phyloP scores from a whole-genome alignment of 352 stramenopile species.

The Aphanomyces invadans region DNA sequence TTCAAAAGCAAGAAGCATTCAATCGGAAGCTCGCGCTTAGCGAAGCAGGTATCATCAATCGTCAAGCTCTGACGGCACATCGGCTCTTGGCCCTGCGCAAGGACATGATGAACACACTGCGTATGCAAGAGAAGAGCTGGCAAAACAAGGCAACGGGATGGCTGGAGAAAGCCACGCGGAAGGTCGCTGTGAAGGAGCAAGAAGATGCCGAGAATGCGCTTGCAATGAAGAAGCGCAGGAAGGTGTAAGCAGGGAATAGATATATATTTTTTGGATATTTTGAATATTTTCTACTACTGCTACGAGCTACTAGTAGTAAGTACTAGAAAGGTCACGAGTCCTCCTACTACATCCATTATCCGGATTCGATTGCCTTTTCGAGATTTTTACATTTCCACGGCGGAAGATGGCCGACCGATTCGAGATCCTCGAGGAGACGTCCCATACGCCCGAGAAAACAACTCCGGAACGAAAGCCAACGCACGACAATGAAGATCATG shows the following conservation, averaged over 20 bases:
- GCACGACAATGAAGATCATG: constrained; percentile 28
- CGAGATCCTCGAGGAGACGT: constrained; percentile 81
- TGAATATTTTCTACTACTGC: too few relatives aligned
- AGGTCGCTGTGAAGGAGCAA: constrained; percentile 86
- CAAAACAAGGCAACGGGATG: constrained; percentile 69
- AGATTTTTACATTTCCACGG: constrained; percentile 3
- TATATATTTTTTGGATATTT: background rate
- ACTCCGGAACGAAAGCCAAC: background rate
- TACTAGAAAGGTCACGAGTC: too few relatives aligned
- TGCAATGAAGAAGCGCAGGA: constrained; percentile 54
- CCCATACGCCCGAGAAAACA: constrained; percentile 43
- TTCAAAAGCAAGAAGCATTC: constrained; percentile 68
- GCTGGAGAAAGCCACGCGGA: constrained; percentile 79
- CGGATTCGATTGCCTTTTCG: background rate
- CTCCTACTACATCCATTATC: background rate
- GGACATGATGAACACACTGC: constrained; percentile 65
- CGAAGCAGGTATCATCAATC: constrained; percentile 66
- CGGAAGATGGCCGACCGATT: constrained; percentile 37
- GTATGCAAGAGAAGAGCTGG: constrained; percentile 69
- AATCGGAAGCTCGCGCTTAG: constrained; percentile 63
- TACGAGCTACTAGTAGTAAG: too few relatives aligned
- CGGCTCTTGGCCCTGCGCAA: constrained; percentile 67
- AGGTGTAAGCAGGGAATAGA: background rate
- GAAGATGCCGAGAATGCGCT: constrained; percentile 76
- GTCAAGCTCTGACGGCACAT: constrained; percentile 56